A percentile compares a stretch with the other conserved stretches of the same genome.
Conservation (phyloP, 176 grass and related monocot species). For the Carex kokanica region DNA sequence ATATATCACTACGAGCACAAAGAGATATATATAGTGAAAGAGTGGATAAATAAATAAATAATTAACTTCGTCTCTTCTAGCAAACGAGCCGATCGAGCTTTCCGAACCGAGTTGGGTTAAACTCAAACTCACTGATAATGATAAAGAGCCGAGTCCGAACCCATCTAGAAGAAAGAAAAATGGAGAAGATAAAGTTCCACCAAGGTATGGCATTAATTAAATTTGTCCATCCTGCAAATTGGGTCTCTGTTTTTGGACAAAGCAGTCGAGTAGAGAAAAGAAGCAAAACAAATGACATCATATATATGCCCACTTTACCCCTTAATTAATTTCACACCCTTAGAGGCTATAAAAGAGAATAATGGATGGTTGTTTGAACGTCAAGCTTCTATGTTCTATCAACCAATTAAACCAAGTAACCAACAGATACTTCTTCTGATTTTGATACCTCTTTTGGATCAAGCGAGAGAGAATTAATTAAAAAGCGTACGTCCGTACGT, state of each 20-base stretch:
- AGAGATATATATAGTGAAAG: too few species aligned
- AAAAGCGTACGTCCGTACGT: too few species aligned
- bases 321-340: neutral
- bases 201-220: neutral
- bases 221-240: neutral
- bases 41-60: too few species aligned
- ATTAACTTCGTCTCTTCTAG: too few species aligned
- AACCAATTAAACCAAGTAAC: neutral
- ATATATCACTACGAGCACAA: too few species aligned
- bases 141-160: too few species aligned
- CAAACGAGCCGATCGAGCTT: too few species aligned
- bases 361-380: slow-evolving; percentile 23
- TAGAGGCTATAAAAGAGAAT: slow-evolving; percentile 31
- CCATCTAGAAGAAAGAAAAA: too few species aligned
- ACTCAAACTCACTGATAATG: too few species aligned
- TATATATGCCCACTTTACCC: neutral
- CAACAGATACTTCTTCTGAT: neutral
- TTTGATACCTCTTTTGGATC: too few species aligned
- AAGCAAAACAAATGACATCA: slow-evolving; percentile 13
- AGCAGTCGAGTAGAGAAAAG: slow-evolving; percentile 4
- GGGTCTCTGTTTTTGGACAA: slow-evolving; percentile 12
- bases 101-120: too few species aligned
- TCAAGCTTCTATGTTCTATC: slow-evolving; percentile 20
- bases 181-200: neutral
- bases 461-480: slow-evolving; percentile 3